Conservation (phyloP, 495 filamentous ascomycete genomes). For the Tetracladium setigerum region DNA sequence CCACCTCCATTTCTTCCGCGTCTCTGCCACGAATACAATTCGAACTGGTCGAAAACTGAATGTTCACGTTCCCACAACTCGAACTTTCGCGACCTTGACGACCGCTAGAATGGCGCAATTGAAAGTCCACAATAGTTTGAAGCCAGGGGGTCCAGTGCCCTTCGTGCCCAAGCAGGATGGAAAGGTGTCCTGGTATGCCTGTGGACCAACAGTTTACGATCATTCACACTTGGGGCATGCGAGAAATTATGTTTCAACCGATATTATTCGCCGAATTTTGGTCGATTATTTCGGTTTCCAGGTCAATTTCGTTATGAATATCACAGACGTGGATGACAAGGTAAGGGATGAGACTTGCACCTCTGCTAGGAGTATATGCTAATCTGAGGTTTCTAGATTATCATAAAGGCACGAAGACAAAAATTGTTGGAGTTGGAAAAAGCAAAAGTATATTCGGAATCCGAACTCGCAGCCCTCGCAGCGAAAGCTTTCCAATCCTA, state of each 20-base stretch:
- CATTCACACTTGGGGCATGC: slow-evolving; percentile 86
- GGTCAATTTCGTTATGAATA: slow-evolving; percentile 92
- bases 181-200: slow-evolving; percentile 81
- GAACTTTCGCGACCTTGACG: slow-evolving; percentile 6
- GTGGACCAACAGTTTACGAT: slow-evolving; percentile 91
- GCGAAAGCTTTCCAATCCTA: slow-evolving; percentile 65
- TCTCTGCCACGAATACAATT: not conserved
- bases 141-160: slow-evolving; percentile 56
- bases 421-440: slow-evolving; percentile 17
- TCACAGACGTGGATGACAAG: slow-evolving; percentile 93
- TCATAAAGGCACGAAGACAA: slow-evolving; percentile 12
- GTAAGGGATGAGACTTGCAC: not conserved
- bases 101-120: slow-evolving; percentile 39
- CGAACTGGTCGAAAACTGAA: slow-evolving; percentile 13
- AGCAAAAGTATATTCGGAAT: slow-evolving; percentile 13
- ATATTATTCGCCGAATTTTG: slow-evolving; percentile 85
- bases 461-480: slow-evolving; percentile 40
- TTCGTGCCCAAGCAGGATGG: slow-evolving; percentile 71
- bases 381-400: slow-evolving; percentile 9
- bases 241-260: slow-evolving; percentile 88
- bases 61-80: slow-evolving; percentile 19
- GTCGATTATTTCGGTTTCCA: slow-evolving; percentile 79
- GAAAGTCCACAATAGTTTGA: slow-evolving; percentile 69
- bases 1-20: not conserved
- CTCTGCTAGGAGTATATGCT: not conserved